phyloP scores from a whole-genome alignment of 192 early-diverging fungal genomes.

The Coemansia sp. region DNA sequence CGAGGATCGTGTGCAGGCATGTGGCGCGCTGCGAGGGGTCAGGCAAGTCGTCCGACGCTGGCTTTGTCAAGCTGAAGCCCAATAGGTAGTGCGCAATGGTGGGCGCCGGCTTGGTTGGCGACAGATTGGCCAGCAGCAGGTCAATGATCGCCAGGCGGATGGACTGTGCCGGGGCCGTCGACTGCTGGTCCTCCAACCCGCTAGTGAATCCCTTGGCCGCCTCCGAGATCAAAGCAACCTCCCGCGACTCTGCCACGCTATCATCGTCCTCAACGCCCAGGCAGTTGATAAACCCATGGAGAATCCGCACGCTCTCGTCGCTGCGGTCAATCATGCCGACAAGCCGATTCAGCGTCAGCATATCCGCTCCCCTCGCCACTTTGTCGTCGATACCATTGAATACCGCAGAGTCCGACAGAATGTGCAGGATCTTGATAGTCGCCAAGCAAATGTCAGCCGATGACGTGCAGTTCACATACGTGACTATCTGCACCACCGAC shows the following conservation, averaged over 20 bases:
- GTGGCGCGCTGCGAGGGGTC: slow-evolving; percentile 52
- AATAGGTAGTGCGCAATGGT: slow-evolving; percentile 89
- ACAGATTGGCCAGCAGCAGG: slow-evolving; percentile 77
- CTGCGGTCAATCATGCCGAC: slow-evolving; percentile 69
- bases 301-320: slow-evolving; percentile 66
- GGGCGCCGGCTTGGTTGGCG: slow-evolving; percentile 58
- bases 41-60: slow-evolving; percentile 45
- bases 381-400: slow-evolving; percentile 61
- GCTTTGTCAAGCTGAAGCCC: slow-evolving; percentile 68
- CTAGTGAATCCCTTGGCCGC: slow-evolving; percentile 43
- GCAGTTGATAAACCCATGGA: slow-evolving; percentile 75
- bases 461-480: slow-evolving; percentile 65
- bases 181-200: slow-evolving; percentile 43
- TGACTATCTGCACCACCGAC: slow-evolving; percentile 73
- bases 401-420: slow-evolving; percentile 70
- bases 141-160: slow-evolving; percentile 85
- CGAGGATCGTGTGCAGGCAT: slow-evolving; percentile 67
- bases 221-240: slow-evolving; percentile 44
- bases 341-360: slow-evolving; percentile 68
- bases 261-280: slow-evolving; percentile 66
- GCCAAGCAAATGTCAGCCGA: slow-evolving; percentile 75
- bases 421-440: slow-evolving; percentile 67
- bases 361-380: slow-evolving; percentile 45
- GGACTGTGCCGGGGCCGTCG: slow-evolving; percentile 52
- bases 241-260: slow-evolving; percentile 31